phyloP scores from a whole-genome alignment of 2,329 filamentous ascomycete genomes.

The Fusarium lyarnte region DNA sequence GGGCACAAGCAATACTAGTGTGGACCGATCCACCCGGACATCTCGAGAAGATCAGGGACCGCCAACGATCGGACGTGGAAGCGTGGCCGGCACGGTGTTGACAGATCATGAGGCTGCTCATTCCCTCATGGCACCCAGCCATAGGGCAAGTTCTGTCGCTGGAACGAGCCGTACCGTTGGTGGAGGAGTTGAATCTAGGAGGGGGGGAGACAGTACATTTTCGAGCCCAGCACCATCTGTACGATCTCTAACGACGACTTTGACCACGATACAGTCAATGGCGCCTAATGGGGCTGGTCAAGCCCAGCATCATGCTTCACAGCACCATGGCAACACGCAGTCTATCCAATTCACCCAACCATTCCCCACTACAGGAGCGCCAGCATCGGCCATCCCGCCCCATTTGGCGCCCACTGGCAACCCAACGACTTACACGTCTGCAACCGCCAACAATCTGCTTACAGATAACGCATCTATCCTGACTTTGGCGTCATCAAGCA shows the following conservation, averaged over 20 bases:
- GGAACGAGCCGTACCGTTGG: slow-evolving; percentile 78
- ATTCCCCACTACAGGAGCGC: slow-evolving; percentile 69
- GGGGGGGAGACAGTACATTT: slow-evolving; percentile 80
- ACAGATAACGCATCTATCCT: slow-evolving; percentile 89
- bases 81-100: slow-evolving; percentile 81
- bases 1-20: slow-evolving; percentile 61
- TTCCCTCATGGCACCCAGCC: slow-evolving; percentile 80
- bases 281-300: slow-evolving; percentile 62
- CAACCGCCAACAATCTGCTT: slow-evolving; percentile 82
- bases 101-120: slow-evolving; percentile 81
- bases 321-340: slow-evolving; percentile 54
- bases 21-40: slow-evolving; percentile 67
- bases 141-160: slow-evolving; percentile 71
- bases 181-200: slow-evolving; percentile 72
- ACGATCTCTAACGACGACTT: slow-evolving; percentile 81
- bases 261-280: slow-evolving; percentile 85
- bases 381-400: slow-evolving; percentile 76
- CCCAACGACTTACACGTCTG: slow-evolving; percentile 78
- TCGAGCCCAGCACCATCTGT: slow-evolving; percentile 85
- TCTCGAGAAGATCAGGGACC: slow-evolving; percentile 68
- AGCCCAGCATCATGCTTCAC: slow-evolving; percentile 47
- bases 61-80: slow-evolving; percentile 73
- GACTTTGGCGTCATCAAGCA: slow-evolving; percentile 84
- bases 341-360: slow-evolving; percentile 72
- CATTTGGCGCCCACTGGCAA: slow-evolving; percentile 69